Evolutionary conservation across 2,329 filamentous ascomycete genomes (phyloP).

Genomic region (Apiospora kogelbergensis): DNA sequence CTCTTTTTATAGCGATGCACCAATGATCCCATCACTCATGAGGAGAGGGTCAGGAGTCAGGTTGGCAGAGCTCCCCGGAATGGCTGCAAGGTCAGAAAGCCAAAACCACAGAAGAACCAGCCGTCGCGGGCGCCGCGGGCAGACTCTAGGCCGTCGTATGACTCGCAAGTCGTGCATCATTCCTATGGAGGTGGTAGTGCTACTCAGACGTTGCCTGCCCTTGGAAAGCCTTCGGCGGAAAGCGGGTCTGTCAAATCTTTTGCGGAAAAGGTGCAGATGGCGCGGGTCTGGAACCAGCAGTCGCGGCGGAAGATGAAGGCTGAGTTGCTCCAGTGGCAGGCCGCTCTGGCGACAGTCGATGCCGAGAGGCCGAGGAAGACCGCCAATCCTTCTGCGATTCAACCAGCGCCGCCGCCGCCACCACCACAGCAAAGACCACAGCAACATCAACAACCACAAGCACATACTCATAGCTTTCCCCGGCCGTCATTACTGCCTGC

Average conservation of each 20-base stretch:
- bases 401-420: not conserved
- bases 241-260: slow-evolving; percentile 18
- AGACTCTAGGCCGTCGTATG: not conserved
- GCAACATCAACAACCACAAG: not conserved
- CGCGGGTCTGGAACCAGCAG: slow-evolving; percentile 23
- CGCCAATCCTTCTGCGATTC: not conserved
- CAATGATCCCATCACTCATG: slow-evolving; percentile 25
- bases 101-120: slow-evolving; percentile 15
- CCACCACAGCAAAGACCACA: not conserved
- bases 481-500: not conserved
- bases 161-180: not conserved
- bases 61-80: slow-evolving; percentile 16
- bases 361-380: slow-evolving; percentile 19
- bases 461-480: not conserved
- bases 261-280: slow-evolving; percentile 24
- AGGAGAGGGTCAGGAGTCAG: slow-evolving; percentile 21
- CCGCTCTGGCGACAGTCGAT: slow-evolving; percentile 28
- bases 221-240: not conserved
- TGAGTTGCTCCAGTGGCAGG: slow-evolving; percentile 29
- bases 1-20: slow-evolving; percentile 21
- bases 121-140: slow-evolving; percentile 7
- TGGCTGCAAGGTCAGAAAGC: slow-evolving; percentile 1
- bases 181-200: not conserved
- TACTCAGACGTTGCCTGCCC: not conserved
- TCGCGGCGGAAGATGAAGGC: slow-evolving; percentile 26